Base-by-base conservation (phyloP, 768 basidiomycete species). In the Chalciporus chontae region DNA sequence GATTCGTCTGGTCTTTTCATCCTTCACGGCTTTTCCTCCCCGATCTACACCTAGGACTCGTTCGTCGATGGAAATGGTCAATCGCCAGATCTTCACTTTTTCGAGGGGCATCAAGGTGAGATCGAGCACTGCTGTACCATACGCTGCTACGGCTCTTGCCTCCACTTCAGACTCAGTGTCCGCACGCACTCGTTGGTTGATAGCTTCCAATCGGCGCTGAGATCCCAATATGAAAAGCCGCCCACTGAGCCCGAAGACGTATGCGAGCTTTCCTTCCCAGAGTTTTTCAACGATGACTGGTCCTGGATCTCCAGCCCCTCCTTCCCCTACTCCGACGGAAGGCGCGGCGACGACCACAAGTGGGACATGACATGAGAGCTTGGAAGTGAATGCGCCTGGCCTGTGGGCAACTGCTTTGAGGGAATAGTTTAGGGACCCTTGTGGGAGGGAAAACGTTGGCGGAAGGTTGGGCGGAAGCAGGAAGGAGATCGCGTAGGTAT, bases 401-500 rank as follows among this genome's bases (percentile, higher is more conserved):
- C 94, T 83, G 56, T 92, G 87, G 1, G 89, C 93, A 17, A 76
- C 79, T 1, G 89, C 94, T 60, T 84, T 87, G 21, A 98, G 79
- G 34, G 73, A 70, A 80, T 96, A 99, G 1, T 64, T 61, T 4
- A 96, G 87, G 2, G 80, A 77, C 8, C 94, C 95, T 56, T 79
- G 85, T 34, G 85, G 81, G 52, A 84, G 83, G 37, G 76, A 73
- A 53, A 97, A 73, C 0, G 84, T 83, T 1, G 96, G 91, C 4
- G 95, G 94, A 11, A 88, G 77, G 53, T 80, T 74, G 5, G 83
- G 72, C 0, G 94, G 93, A 47, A 99, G 83, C 9, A 86, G 71
- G 65, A 98, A 94, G 5, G 91, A 92, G 58, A 99, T 89, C 1
- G 96, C 95, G 67, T 92, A 98, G 14, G 90, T 93, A 65, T 98